Conservation (phyloP, 345 rosid species). For the Pugionium cornutum region DNA sequence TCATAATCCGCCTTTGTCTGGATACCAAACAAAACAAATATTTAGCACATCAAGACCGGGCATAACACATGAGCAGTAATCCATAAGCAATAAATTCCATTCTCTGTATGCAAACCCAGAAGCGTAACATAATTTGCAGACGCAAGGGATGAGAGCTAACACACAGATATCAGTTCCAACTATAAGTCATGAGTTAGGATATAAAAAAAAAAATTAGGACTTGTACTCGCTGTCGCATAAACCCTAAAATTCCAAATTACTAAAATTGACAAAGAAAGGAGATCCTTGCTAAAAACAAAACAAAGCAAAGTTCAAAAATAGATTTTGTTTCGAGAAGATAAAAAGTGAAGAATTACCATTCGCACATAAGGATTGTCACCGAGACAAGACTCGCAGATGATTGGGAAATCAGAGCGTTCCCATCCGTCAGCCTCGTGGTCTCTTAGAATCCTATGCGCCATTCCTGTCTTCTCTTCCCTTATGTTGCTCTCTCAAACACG, state of each 20-base stretch:
- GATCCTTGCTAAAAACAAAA: no score
- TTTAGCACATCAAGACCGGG: background rate
- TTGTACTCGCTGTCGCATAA: background rate
- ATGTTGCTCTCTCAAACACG: slow-evolving; percentile 8
- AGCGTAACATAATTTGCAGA: background rate
- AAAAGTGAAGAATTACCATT: slow-evolving; percentile 55
- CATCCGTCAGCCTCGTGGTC: slow-evolving; percentile 90
- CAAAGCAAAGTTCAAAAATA: background rate
- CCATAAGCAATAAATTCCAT: background rate
- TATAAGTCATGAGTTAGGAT: background rate
- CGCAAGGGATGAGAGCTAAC: background rate
- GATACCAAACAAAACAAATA: slow-evolving; percentile 17
- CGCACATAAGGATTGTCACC: slow-evolving; percentile 98
- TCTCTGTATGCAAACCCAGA: background rate
- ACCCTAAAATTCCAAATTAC: slow-evolving; percentile 7
- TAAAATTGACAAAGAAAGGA: background rate
- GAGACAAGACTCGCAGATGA: slow-evolving; percentile 90
- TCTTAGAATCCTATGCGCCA: slow-evolving; percentile 88
- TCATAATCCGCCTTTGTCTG: slow-evolving; percentile 85
- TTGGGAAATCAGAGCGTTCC: slow-evolving; percentile 95
- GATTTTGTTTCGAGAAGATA: no score
- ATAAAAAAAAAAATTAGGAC: background rate
- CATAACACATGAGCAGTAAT: background rate
- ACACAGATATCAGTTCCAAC: slow-evolving; percentile 6
- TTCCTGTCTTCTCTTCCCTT: slow-evolving; percentile 9